Evolutionary conservation across 306 rosid species (phyloP), one percentile per base, ranked within the genome.

Genomic region (Comarum palustre): DNA sequence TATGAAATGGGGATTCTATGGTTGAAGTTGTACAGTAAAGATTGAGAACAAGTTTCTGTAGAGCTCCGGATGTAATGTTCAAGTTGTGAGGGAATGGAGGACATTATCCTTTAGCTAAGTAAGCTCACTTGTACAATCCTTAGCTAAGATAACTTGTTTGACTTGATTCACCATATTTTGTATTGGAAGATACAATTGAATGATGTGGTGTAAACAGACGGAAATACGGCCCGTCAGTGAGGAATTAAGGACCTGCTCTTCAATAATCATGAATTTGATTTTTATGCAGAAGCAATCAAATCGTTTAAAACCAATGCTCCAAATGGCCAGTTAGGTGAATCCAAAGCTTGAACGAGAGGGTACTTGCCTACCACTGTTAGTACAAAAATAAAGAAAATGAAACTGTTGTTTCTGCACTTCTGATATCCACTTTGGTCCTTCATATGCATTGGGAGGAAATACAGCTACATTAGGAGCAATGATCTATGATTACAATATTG

Each of bases 391-490:
- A 29, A 19, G 2, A 20, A 58, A 19, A 31, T 52, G n/a, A 51
- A 70, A 34, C 22, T 4, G 19, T 19, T 19, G 39, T 63, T 10
- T 39, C 2, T 64, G 63, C 19, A 39, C 11, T 8, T 20, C 32
- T 38, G 25, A 38, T 12, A 41, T 63, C 47, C 68, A 34, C 68
- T 63, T 36, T 62, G 27, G 45, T 39, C 69, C 69, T 41, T 14
- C 1, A 22, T 42, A 17, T 6, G 1, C 6, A 43, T 15, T 41
- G 43, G 38, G 16, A 27, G 39, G 55, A 45, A 29, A 58, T 58
- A 39, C 8, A 68, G 59, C 58, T 25, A 25, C 66, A 39, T 16
- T 22, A 39, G 8, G 6, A 39, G 62, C 6, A 48, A 19, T 19
- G 29, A 32, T 54, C 61, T 13, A 12, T 3, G 34, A 20, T 9